A percentile compares a stretch with the other conserved stretches of the same genome.
Conservation (phyloP, 2,329 filamentous ascomycete species). For the Arachnopeziza araneosa region DNA sequence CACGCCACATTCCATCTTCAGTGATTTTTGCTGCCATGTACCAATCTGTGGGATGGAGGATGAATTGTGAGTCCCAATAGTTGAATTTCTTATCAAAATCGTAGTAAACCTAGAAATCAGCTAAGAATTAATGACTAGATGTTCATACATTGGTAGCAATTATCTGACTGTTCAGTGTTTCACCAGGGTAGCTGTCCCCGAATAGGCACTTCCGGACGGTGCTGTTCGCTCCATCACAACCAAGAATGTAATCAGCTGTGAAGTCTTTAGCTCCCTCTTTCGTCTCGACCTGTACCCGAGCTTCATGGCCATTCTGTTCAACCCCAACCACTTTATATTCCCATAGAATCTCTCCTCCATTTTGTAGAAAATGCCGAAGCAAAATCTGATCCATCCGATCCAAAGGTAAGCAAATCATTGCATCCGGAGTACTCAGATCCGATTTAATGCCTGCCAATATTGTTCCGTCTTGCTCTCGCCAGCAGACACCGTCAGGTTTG, state of each 20-base stretch:
- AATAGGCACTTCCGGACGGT: slow-evolving; percentile 44
- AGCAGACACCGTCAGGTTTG: slow-evolving; percentile 37
- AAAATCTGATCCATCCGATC: slow-evolving; percentile 38
- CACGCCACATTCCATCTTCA: slow-evolving; percentile 54
- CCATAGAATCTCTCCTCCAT: slow-evolving; percentile 36
- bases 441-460: slow-evolving; percentile 24
- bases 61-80: slow-evolving; percentile 53
- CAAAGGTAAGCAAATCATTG: slow-evolving; percentile 40
- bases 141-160: slow-evolving; percentile 52
- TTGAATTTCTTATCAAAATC: slow-evolving; percentile 47
- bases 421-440: slow-evolving; percentile 21
- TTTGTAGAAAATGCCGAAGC: slow-evolving; percentile 31
- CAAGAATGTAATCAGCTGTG: slow-evolving; percentile 49
- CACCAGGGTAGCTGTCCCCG: slow-evolving; percentile 51
- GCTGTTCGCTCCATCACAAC: slow-evolving; percentile 51
- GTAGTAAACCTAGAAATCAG: slow-evolving; percentile 49
- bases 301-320: slow-evolving; percentile 44
- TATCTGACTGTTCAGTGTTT: slow-evolving; percentile 54
- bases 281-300: slow-evolving; percentile 37
- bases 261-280: slow-evolving; percentile 31
- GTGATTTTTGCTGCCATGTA: slow-evolving; percentile 58
- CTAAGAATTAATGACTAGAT: not conserved
- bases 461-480: slow-evolving; percentile 37
- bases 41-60: slow-evolving; percentile 55
- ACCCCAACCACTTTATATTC: slow-evolving; percentile 41